phyloP scores from a whole-genome alignment of 1,284 basidiomycete genomes.

The Marasmius sp. region DNA sequence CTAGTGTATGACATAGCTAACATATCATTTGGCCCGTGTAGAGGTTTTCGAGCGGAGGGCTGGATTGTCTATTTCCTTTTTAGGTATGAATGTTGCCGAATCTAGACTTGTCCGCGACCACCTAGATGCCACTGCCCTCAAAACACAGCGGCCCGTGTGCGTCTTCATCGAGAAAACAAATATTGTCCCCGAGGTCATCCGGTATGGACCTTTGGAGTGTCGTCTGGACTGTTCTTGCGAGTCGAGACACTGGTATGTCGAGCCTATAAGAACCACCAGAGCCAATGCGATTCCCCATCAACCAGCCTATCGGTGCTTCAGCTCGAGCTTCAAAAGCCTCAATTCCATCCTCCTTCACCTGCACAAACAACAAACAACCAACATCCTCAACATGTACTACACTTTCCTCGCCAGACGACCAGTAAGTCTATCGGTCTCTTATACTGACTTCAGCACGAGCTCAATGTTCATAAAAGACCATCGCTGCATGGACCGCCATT shows the following conservation, averaged over 20 bases:
- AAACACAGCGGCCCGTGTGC: not conserved
- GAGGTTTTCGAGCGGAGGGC: not conserved
- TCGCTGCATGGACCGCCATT: not conserved
- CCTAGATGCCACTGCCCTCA: not conserved
- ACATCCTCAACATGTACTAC: not conserved
- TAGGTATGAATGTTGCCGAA: not conserved
- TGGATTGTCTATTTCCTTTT: not conserved
- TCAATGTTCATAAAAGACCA: not conserved
- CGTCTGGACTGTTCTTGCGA: too few species aligned
- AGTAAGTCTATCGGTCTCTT: not conserved
- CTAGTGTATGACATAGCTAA: not conserved
- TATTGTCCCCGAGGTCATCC: too few species aligned
- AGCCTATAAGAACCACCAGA: too few species aligned
- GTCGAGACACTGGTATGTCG: too few species aligned
- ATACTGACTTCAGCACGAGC: not conserved
- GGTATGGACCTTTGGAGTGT: too few species aligned
- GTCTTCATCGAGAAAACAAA: not conserved
- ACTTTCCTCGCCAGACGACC: not conserved
- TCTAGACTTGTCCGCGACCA: not conserved
- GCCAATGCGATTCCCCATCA: too few species aligned
- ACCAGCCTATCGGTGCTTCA: too few species aligned
- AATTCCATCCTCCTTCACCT: too few species aligned
- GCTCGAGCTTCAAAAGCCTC: too few species aligned
- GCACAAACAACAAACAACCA: too few species aligned
- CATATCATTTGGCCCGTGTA: not conserved